phyloP scores from a whole-genome alignment of 2,329 filamentous ascomycete genomes.

The Xylariaceae sp. region DNA sequence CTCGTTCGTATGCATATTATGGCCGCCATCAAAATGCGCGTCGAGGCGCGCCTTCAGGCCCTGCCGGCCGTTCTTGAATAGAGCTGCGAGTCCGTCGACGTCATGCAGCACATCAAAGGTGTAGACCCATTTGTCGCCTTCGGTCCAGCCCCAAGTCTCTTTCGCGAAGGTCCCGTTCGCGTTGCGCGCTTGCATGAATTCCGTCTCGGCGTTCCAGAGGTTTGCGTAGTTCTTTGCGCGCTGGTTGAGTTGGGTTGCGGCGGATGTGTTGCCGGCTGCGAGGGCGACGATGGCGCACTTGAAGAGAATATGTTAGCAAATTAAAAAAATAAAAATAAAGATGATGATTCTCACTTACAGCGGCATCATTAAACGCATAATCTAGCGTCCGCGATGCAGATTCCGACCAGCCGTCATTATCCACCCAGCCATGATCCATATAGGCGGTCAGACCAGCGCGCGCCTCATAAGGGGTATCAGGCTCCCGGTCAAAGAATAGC shows the following conservation, averaged over 20 bases:
- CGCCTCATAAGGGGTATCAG: conserved; percentile 41
- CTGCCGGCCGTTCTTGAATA: conserved; percentile 35
- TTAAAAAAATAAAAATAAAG: too few relatives aligned
- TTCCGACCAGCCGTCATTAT: conserved; percentile 45
- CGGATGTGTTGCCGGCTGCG: conserved; percentile 33
- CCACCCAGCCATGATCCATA: conserved; percentile 40
- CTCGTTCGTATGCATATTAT: conserved; percentile 45
- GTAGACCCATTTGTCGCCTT: conserved; percentile 47
- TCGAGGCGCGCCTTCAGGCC: conserved; percentile 40
- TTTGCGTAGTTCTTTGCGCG: conserved; percentile 39
- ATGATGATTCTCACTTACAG: conserved; percentile 18
- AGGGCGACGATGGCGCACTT: conserved; percentile 36
- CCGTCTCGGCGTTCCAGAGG: conserved; percentile 39
- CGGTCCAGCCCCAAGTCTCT: conserved; percentile 42
- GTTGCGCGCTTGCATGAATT: conserved; percentile 45
- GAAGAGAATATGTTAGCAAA: not conserved
- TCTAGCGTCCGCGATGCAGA: conserved; percentile 43
- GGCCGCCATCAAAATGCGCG: conserved; percentile 40
- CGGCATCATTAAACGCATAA: conserved; percentile 44
- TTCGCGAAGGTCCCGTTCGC: conserved; percentile 42
- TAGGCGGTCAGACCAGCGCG: conserved; percentile 43
- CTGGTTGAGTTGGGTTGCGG: conserved; percentile 30
- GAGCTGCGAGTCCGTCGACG: conserved; percentile 35
- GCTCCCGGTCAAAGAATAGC: conserved; percentile 44
- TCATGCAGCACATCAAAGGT: conserved; percentile 47